A percentile compares a stretch with the other conserved stretches of the same genome.
phyloP scores from a whole-genome alignment of 2,329 filamentous ascomycete genomes.

The Periconia sp. region DNA sequence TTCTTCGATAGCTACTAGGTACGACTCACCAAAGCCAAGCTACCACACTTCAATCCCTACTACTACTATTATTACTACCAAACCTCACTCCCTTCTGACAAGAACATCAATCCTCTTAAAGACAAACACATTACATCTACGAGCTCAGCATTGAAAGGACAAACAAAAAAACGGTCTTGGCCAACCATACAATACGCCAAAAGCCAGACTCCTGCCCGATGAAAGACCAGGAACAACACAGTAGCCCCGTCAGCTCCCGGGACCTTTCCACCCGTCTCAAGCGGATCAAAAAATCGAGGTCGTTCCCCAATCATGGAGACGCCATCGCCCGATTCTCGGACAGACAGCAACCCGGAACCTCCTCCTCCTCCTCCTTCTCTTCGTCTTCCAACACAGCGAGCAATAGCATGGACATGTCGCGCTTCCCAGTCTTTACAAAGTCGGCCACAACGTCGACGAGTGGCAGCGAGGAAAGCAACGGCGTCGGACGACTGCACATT shows the following conservation, averaged over 20 bases:
- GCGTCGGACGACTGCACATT: constrained; percentile 12
- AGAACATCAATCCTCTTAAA: no score
- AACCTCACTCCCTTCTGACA: not conserved
- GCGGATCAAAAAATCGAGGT: constrained; percentile 12
- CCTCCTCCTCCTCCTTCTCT: constrained; percentile 31
- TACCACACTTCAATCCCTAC: not conserved
- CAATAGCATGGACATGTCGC: constrained; percentile 5
- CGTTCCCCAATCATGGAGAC: constrained; percentile 14
- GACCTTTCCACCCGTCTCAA: constrained; percentile 27
- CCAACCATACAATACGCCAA: not conserved
- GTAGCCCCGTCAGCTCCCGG: constrained; percentile 23
- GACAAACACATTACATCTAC: no score
- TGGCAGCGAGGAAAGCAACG: constrained; percentile 8
- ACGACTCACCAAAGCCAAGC: no score
- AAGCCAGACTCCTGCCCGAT: constrained; percentile 22
- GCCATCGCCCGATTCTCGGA: constrained; percentile 17
- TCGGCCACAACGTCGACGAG: constrained; percentile 30
- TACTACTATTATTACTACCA: not conserved
- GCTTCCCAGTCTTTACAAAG: constrained; percentile 25
- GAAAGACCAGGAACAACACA: constrained; percentile 27
- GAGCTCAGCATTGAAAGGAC: no score
- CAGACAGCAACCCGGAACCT: constrained; percentile 22
- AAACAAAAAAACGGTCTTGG: not conserved
- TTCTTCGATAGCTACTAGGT: no score
- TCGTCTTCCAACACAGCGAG: constrained; percentile 8